phyloP scores from a whole-genome alignment of 495 filamentous ascomycete species.

The Daldinia grandis region DNA sequence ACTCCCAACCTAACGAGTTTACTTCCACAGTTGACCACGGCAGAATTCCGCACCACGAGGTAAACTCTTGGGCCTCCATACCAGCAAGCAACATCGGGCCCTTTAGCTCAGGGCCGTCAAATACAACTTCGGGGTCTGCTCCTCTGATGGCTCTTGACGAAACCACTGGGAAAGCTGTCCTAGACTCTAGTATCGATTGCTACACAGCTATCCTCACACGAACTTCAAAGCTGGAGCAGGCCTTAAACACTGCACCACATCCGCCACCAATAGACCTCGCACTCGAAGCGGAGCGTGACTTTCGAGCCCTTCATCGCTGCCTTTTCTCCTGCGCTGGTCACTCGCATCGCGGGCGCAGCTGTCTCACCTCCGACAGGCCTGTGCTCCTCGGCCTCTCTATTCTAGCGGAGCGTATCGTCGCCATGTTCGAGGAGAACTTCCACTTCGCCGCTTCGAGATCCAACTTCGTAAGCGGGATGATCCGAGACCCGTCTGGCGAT shows the following conservation, averaged over 20 bases:
- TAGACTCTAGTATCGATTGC: not conserved
- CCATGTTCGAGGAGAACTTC: not conserved
- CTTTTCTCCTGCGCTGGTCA: not conserved
- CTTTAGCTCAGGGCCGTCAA: not conserved
- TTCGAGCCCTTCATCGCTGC: not conserved
- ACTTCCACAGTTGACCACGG: not conserved
- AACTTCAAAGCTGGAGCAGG: constrained; percentile 8
- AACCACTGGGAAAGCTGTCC: not conserved
- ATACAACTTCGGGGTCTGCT: not conserved
- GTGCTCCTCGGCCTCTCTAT: not conserved
- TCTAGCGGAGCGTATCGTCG: not conserved
- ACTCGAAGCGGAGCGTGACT: not conserved
- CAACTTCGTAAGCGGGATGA: not conserved
- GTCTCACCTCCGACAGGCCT: not conserved
- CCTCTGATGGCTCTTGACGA: not conserved
- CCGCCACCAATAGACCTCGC: not conserved
- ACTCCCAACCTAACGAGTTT: not conserved
- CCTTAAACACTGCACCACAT: not conserved
- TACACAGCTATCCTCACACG: constrained; percentile 7
- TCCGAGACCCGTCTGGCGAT: not conserved
- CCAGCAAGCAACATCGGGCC: not conserved
- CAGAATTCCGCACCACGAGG: not conserved
- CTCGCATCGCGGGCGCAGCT: not conserved
- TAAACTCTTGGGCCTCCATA: not conserved
- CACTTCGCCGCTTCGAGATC: not conserved